Evolutionary conservation across 2,329 filamentous ascomycete species (phyloP), one percentile per base, ranked within the genome.

Genomic region (Trichoderma pleuroti): DNA sequence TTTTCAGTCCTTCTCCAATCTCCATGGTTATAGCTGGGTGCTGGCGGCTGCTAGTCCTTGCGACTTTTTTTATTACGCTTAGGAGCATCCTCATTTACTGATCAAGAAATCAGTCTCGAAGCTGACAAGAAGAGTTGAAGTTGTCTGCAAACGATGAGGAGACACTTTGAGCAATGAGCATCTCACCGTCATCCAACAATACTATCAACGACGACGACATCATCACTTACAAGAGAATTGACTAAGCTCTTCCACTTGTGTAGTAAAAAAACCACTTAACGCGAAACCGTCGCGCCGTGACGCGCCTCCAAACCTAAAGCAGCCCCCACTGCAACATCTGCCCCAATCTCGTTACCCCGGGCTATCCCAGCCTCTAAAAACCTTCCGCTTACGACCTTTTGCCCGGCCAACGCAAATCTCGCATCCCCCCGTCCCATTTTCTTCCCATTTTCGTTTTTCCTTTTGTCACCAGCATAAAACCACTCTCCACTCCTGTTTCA

Each of bases 281-380:
- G 75, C 78, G 78, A 79, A 76, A 73, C 42, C 59, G 69, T 72
- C 76, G 74, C 78, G 77, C 72, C 67, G 65, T 56, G 71, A 72
- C 74, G 74, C 74, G 73, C 75, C 69, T 42, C 39, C 52, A 49
- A 66, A 71, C 65, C 70, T 62, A 62, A 70, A 62, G 68, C 54
- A 28, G 24, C 49, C 32, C 56, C 73, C 71, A 63, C 52, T 24
- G n/a, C 8, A 34, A 18, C 34, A 21, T 56, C 67, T 64, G 24
- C 24, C 16, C 62, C 36, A 71, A 71, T 67, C 62, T 70, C 65
- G 59, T 71, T 70, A 62, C 56, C 70, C 70, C 70, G 68, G 69
- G 63, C 46, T 60, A 56, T 39, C 67, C 70, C 67, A 71, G 69
- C 69, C 42, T 60, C 70, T 11, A 52, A 52, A 52, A 59, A 57